A percentile compares a stretch with the other conserved stretches of the same genome.
phyloP scores from a whole-genome alignment of 495 filamentous ascomycete species.

The Xylaria scruposa region DNA sequence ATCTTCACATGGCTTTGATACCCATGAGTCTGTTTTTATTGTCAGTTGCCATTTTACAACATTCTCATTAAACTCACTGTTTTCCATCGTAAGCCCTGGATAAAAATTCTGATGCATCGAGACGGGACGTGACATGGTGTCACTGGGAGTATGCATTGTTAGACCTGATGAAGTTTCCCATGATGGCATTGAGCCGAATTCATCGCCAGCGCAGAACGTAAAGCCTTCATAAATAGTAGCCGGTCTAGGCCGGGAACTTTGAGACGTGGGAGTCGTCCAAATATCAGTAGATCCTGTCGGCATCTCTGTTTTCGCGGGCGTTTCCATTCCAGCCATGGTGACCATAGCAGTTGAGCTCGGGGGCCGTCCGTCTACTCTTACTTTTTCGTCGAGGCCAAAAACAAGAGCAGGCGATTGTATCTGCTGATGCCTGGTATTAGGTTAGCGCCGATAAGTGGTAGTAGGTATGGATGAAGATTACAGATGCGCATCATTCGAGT shows the following conservation, averaged over 20 bases:
- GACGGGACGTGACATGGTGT: slow-evolving; percentile 55
- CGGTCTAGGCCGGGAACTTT: slow-evolving; percentile 55
- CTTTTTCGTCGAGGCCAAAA: slow-evolving; percentile 48
- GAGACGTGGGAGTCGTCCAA: slow-evolving; percentile 54
- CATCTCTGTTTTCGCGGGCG: slow-evolving; percentile 46
- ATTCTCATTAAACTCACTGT: slow-evolving; percentile 51
- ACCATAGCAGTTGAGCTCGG: slow-evolving; percentile 44
- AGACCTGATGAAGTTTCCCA: slow-evolving; percentile 63
- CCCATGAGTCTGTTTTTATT: slow-evolving; percentile 53
- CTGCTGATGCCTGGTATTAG: slow-evolving; percentile 49
- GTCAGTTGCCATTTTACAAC: slow-evolving; percentile 35
- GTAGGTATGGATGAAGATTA: slow-evolving; percentile 37
- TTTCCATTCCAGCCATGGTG: slow-evolving; percentile 51
- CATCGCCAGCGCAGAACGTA: slow-evolving; percentile 61
- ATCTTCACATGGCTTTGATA: slow-evolving; percentile 58
- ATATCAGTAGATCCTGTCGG: slow-evolving; percentile 47
- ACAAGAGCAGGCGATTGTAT: slow-evolving; percentile 51
- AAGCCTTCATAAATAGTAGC: slow-evolving; percentile 67
- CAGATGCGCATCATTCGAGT: slow-evolving; percentile 50
- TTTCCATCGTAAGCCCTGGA: slow-evolving; percentile 54
- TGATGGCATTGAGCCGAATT: slow-evolving; percentile 55
- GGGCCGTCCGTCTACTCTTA: slow-evolving; percentile 46
- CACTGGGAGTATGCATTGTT: slow-evolving; percentile 55
- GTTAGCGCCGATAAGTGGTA: slow-evolving; percentile 29
- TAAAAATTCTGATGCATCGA: slow-evolving; percentile 62